Base-by-base conservation (phyloP, 2,329 filamentous ascomycete genomes). In the Colletotrichum australisinense region DNA sequence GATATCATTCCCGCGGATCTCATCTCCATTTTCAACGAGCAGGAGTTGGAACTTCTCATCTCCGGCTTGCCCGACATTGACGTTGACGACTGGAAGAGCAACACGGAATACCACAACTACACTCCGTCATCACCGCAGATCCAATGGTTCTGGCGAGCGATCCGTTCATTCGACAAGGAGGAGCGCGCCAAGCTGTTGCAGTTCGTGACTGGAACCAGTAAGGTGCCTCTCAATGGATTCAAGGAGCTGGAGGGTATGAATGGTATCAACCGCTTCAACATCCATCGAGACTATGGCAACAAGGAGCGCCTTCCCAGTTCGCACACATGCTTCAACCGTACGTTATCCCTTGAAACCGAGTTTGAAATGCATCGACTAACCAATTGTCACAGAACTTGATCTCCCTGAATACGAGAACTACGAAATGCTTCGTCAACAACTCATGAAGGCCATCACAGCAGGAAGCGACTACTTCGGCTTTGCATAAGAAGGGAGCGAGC, bases 191-290 rank as follows among this genome's bases (percentile, higher is more conserved):
- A 99, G 84, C 87, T 99, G 75, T 89, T 99, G 57, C 97, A 99
- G 80, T 99, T 99, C 82, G 97, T 99, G 77, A 99, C 97, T 1
- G 97, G 97, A 81, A 99, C 97, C 22, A 97, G 94, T 83, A 99
- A 99, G 85, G 97, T 99, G 59, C 97, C 97, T 52, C 91, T 99
- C 63, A 99, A 99, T 78, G 97, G 97, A 14, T 99, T 99, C 89
- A 98, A 98, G 86, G 97, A 99, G 83, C 90, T 99, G 7, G 97
- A 99, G 86, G 97, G 97, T 77, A 99, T 99, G 97, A 98, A 99
- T 80, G 97, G 97, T 52, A 93, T 98, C 82, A 98, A 94, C 83
- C 93, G 95, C 76, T 99, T 99, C 91, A 99, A 98, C 83, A 98
- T 99, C 75, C 97, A 99, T 82, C 95, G 97, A 76, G 97, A 98